Evolutionary conservation across 805 yeast genomes (phyloP).

Genomic region (Schwanniomyces yamadae): DNA sequence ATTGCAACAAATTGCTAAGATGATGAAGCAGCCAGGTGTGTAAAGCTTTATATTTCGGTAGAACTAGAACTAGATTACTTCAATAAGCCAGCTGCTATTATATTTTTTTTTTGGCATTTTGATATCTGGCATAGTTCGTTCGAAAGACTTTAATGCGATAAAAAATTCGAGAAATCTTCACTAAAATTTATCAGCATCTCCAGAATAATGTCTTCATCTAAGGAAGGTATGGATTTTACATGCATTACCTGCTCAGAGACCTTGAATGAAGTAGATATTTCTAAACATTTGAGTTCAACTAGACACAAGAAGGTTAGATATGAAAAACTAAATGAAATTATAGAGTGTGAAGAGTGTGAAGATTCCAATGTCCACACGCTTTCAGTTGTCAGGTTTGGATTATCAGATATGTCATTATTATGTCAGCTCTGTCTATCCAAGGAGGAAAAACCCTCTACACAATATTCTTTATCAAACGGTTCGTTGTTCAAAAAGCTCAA

Average conservation of each 20-base stretch:
- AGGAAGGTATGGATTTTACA: conserved; percentile 25
- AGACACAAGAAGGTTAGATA: conserved; percentile 50
- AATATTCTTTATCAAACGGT: conserved; percentile 54
- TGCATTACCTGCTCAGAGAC: conserved; percentile 48
- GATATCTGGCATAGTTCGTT: too few species aligned
- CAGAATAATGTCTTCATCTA: too few species aligned
- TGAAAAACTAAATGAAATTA: conserved; percentile 34
- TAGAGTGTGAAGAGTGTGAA: conserved; percentile 57
- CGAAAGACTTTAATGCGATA: too few species aligned
- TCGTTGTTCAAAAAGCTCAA: conserved; percentile 49
- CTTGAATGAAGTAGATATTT: conserved; percentile 38
- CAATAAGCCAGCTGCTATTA: too few species aligned
- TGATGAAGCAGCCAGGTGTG: too few species aligned
- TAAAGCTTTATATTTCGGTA: too few species aligned
- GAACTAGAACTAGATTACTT: too few species aligned
- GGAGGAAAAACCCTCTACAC: conserved; percentile 47
- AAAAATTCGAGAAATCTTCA: conserved; percentile 77
- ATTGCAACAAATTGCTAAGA: too few species aligned
- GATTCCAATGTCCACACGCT: conserved; percentile 54
- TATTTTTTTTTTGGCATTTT: too few species aligned
- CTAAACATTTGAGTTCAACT: conserved; percentile 52
- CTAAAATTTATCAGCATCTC: conserved; percentile 79
- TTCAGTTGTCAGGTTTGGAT: conserved; percentile 51
- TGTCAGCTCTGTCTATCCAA: conserved; percentile 48
- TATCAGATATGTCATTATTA: conserved; percentile 51